Conservation (phyloP, 2,329 filamentous ascomycete species). For the Cordyceps pruinosa region DNA sequence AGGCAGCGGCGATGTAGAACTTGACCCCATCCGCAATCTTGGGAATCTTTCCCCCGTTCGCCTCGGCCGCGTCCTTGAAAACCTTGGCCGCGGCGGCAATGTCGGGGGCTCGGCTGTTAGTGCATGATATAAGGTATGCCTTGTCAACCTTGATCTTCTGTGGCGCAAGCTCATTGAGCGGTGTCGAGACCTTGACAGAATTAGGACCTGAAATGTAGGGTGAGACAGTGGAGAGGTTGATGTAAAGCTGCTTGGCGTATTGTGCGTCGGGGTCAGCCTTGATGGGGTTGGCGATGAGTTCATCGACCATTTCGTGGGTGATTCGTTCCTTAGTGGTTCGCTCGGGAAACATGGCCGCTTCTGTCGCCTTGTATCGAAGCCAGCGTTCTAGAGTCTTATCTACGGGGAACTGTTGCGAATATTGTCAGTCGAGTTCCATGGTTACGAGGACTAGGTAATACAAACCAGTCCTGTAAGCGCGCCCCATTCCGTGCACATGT, state of each 20-base stretch:
- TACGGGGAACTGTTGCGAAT: conserved; percentile 55
- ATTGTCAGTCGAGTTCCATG: neutral
- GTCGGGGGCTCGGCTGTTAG: conserved; percentile 77
- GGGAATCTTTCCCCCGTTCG: conserved; percentile 52
- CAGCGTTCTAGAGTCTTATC: conserved; percentile 63
- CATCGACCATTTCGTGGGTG: conserved; percentile 62
- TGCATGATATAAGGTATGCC: conserved; percentile 86
- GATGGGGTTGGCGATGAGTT: conserved; percentile 58
- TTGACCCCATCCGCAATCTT: conserved; percentile 71
- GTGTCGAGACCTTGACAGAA: conserved; percentile 79
- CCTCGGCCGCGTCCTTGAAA: conserved; percentile 69
- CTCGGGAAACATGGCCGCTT: conserved; percentile 51
- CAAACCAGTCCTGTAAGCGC: conserved; percentile 29
- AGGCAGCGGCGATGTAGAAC: conserved; percentile 87
- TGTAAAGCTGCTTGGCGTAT: conserved; percentile 72
- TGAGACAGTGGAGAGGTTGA: conserved; percentile 72
- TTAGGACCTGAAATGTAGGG: conserved; percentile 83
- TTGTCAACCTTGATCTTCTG: conserved; percentile 74
- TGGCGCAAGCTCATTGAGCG: conserved; percentile 63
- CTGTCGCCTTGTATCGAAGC: conserved; percentile 68
- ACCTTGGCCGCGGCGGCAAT: conserved; percentile 75
- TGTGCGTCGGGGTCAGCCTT: conserved; percentile 64
- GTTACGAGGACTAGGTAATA: neutral
- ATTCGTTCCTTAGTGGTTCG: conserved; percentile 49
- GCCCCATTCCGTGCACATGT: conserved; percentile 77